Conservation (phyloP, 2,329 filamentous ascomycete species). For the Cladosporium sp. region DNA sequence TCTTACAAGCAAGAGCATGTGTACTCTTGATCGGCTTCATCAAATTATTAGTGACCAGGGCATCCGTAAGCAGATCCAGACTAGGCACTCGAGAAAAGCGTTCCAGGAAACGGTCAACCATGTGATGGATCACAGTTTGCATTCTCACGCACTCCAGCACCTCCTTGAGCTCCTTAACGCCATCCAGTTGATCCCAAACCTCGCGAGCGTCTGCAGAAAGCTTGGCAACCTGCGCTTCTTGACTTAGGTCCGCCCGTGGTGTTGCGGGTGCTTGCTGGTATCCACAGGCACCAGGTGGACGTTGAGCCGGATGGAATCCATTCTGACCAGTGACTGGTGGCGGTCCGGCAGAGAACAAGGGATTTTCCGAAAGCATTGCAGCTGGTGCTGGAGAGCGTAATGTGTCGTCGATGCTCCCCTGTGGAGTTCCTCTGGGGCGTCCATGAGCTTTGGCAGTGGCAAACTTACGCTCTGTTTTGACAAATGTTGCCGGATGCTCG, state of each 20-base stretch:
- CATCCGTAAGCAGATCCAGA: conserved; percentile 52
- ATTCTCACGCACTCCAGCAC: conserved; percentile 57
- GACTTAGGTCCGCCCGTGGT: conserved; percentile 1
- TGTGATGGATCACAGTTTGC: conserved; percentile 60
- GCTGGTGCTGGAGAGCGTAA: conserved; percentile 11
- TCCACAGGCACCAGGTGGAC: background rate
- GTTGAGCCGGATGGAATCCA: conserved; percentile 6
- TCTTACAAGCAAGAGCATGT: conserved; percentile 40
- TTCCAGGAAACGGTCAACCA: conserved; percentile 54
- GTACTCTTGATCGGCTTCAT: conserved; percentile 42
- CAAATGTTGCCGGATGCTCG: conserved; percentile 37
- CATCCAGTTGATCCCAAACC: conserved; percentile 59
- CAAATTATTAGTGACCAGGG: conserved; percentile 38
- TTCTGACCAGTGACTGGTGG: background rate
- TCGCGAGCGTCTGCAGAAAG: conserved; percentile 54
- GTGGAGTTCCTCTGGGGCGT: conserved; percentile 16
- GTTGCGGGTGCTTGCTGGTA: background rate
- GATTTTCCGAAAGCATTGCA: conserved; percentile 15
- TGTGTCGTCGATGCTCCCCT: conserved; percentile 10
- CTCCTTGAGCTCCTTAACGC: conserved; percentile 53
- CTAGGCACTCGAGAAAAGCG: conserved; percentile 55
- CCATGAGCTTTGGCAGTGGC: conserved; percentile 6
- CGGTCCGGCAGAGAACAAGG: conserved; percentile 6
- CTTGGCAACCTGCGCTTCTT: conserved; percentile 20
- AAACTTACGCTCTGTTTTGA: conserved; percentile 18